phyloP scores from a whole-genome alignment of 768 basidiomycete species.

The Baorangia bicolor region DNA sequence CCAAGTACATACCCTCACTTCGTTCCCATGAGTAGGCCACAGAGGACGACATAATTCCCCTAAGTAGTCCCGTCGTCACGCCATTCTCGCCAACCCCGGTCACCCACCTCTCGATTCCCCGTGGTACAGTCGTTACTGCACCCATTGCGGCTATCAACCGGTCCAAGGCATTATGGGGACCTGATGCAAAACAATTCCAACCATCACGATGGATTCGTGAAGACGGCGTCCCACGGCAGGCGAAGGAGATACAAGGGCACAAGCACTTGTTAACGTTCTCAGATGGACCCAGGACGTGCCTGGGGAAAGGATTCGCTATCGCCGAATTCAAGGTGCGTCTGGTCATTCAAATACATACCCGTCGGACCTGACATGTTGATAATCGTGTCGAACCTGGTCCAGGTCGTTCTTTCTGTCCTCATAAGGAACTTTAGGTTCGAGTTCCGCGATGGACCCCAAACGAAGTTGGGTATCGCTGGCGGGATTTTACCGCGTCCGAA shows the following conservation, averaged over 20 bases:
- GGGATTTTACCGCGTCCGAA: slow-evolving; percentile 37
- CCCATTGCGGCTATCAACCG: slow-evolving; percentile 50
- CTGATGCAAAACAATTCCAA: slow-evolving; percentile 53
- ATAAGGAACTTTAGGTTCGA: no score
- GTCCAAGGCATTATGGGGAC: slow-evolving; percentile 58
- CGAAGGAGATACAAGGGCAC: slow-evolving; percentile 35
- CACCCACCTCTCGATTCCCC: slow-evolving; percentile 41
- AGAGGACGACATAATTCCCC: no score
- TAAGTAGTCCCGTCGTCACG: slow-evolving; percentile 46
- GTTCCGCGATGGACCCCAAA: no score
- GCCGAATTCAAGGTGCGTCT: slow-evolving; percentile 26
- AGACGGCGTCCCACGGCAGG: slow-evolving; percentile 25
- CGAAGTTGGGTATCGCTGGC: slow-evolving; percentile 26
- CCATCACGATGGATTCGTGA: slow-evolving; percentile 61
- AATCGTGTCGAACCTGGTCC: not conserved
- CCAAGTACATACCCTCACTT: not conserved
- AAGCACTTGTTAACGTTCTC: slow-evolving; percentile 29
- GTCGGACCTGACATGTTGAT: no score
- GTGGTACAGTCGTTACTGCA: slow-evolving; percentile 45
- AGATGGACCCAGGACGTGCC: slow-evolving; percentile 30
- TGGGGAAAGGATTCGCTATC: slow-evolving; percentile 30
- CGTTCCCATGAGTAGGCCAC: slow-evolving; percentile 16
- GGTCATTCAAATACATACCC: not conserved
- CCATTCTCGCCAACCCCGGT: slow-evolving; percentile 35
- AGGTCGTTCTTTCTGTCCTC: no score